Evolutionary conservation across 495 filamentous ascomycete species (phyloP), one percentile per base, ranked within the genome.

Genomic region (Zalerion maritima): DNA sequence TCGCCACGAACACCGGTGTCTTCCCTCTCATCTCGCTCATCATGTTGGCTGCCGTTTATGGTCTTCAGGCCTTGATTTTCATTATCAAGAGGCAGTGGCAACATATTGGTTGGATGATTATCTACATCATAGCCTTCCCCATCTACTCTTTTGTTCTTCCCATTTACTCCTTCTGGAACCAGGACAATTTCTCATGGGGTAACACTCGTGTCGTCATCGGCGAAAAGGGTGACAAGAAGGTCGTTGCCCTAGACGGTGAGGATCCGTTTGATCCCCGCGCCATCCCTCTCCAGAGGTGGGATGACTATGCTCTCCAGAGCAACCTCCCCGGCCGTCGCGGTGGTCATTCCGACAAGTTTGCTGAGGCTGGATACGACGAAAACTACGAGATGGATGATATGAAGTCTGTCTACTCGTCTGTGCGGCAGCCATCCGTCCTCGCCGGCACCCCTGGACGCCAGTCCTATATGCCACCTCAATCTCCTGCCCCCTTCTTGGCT

Each of bases 31-130:
- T 94, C 42, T 92, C 89, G 1, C 69, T 97, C 32, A 63, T 78
- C 46, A 79, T 97, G 60, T 54, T 97, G 44, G 86, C 79, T 16
- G 82, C 67, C 38, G 81, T 96, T 3, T 97, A 97, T 43, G 89
- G 89, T 62, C 71, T 97, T 8, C 89, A 97, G 45, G 85, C 84
- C 2, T 55, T 94, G 17, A 89, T 97, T 42, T 97, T 97, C 62
- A 83, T 96, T 41, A 55, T 96, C 39, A 91, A 86, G 53, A 69
- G 91, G 8, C 81, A 96, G 54, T 97, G 89, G 89, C 83, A 97
- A 50, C 84, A 93, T 46, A 64, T 97, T 23, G 89, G 89, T 26
- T 97, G 89, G 89, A 94, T 97, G 83, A 78, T 96, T 45, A 96
- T 97, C 45, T 97, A 97, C 52, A 66, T 97, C 38, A 41, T 85